Evolutionary conservation across 2,329 filamentous ascomycete genomes (phyloP), one percentile per base, ranked within the genome.

Genomic region (Gremmenia infestans): DNA sequence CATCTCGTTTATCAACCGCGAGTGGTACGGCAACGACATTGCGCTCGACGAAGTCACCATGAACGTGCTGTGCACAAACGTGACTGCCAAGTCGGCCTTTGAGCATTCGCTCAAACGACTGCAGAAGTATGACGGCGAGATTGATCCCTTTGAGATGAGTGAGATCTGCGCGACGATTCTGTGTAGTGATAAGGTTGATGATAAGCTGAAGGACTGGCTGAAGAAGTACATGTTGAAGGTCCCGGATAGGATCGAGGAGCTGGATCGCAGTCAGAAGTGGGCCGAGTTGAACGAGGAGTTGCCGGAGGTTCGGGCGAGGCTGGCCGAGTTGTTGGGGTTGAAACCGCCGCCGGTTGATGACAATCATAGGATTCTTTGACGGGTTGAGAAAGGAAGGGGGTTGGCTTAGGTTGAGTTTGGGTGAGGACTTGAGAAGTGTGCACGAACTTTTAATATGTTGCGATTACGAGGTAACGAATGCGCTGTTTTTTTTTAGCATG

Each of bases 1-100:
- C 23, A 51, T 69, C 32, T 52, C 56, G 1, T 68, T 55, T 55
- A 66, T 69, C 57, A 69, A 69, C 19, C 46, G 49, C 5, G 65
- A 68, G 42, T 32, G 23, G 3, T 63, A 65, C 12, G 1, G 25
- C 0, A 57, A 61, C 9, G 50, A 48, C 3, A 55, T 46, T 12
- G 40, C 62, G 2, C 42, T 64, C 9, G 65, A 69, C 53, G 61
- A 67, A 42, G 64, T 67, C 0, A 64, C 60, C 0, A 45, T 69
- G 2, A 59, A 64, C 25, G 61, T 68, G 3, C 59, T 69, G 0
- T 56, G 62, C 4, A 54, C 52, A 1, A 60, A 55, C 11, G 47
- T 66, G 1, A 55, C 58, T 2, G 52, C 55, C 14, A 68, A 64
- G 43, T 59, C 53, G 5, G 58, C 60, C 0, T 52, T 59, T 8